Conservation (phyloP, 495 filamentous ascomycete genomes). For the Neurospora sp. region DNA sequence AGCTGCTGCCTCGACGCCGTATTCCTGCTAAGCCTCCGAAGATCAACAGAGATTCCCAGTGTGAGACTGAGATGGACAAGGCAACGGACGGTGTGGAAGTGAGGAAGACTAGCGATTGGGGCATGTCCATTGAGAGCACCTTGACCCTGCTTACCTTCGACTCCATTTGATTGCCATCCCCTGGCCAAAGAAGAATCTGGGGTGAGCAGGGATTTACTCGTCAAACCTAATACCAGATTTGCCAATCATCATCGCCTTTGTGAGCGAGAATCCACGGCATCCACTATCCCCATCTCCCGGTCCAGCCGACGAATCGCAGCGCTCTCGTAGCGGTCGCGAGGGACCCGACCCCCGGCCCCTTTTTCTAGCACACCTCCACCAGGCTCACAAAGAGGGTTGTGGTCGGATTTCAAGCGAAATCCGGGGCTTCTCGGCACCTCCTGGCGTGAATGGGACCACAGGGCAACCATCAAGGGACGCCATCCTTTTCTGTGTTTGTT, state of each 20-base stretch:
- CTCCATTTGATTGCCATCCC: not conserved
- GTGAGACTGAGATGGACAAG: not conserved
- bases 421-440: not conserved
- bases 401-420: not conserved
- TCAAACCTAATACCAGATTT: not conserved
- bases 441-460: not conserved
- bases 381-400: not conserved
- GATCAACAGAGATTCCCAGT: not conserved
- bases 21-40: not conserved
- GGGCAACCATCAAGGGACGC: not conserved
- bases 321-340: not conserved
- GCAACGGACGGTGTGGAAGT: not conserved
- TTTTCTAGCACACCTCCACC: not conserved
- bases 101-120: not conserved
- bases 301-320: not conserved
- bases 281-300: not conserved
- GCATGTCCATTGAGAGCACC: not conserved
- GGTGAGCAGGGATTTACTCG: constrained; percentile 14
- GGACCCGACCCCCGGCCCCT: not conserved
- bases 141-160: not conserved
- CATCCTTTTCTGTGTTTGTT: not conserved
- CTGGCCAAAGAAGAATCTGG: constrained; percentile 14
- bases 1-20: not conserved
- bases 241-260: not conserved
- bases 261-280: not conserved